Evolutionary conservation across 495 filamentous ascomycete species (phyloP).

Genomic region (Aspergillus sclerotioniger): DNA sequence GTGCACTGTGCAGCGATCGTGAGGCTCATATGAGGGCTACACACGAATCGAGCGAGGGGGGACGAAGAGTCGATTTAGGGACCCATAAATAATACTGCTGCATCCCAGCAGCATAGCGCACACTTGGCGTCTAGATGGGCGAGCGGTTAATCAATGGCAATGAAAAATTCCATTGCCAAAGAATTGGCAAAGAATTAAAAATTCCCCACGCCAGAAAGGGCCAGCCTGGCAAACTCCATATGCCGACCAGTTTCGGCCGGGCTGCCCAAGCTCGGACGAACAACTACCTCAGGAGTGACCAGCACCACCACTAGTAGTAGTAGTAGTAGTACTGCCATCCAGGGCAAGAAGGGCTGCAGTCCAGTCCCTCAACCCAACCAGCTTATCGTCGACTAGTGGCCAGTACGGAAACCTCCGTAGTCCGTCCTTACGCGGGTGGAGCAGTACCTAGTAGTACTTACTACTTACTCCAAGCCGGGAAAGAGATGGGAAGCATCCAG

Average conservation of each 20-base stretch:
- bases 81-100: neutral
- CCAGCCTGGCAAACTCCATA: neutral
- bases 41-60: neutral
- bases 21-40: no score
- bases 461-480: neutral
- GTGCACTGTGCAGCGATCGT: no score
- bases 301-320: neutral
- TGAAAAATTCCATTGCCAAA: neutral
- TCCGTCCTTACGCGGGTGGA: neutral
- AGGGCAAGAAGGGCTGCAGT: no score
- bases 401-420: slow-evolving; percentile 1
- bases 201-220: no score
- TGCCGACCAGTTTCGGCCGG: neutral
- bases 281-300: neutral
- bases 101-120: neutral
- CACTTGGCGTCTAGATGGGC: neutral
- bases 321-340: no score
- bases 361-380: neutral
- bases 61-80: neutral
- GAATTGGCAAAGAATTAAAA: no score
- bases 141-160: neutral
- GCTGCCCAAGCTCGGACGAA: neutral
- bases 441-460: no score
- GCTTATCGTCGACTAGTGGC: neutral
- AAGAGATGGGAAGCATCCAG: neutral